Evolutionary conservation across 768 basidiomycete genomes (phyloP).

Genomic region (Pleurotus platypus): DNA sequence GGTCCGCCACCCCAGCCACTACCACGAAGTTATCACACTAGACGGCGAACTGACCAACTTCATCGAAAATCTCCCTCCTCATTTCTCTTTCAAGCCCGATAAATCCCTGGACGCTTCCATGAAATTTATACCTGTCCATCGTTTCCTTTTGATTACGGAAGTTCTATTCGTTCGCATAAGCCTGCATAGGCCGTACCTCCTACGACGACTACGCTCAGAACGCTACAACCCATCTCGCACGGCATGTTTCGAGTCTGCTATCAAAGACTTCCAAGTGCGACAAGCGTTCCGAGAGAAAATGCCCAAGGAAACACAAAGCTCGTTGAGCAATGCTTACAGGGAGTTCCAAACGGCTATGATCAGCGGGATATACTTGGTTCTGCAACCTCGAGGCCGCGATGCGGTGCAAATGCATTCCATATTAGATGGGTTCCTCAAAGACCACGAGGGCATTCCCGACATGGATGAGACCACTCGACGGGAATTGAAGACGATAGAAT

Average conservation of each 20-base stretch:
- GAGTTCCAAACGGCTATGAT: conserved; percentile 92
- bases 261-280: conserved; percentile 81
- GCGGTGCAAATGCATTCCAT: conserved; percentile 74
- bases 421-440: conserved; percentile 72
- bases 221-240: conserved; percentile 76
- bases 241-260: conserved; percentile 90
- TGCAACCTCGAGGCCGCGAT: conserved; percentile 72
- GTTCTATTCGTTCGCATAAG: conserved; percentile 83
- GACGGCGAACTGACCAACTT: conserved; percentile 84
- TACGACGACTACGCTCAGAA: conserved; percentile 75
- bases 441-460: conserved; percentile 61
- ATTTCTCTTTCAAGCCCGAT: conserved; percentile 75
- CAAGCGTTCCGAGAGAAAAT: conserved; percentile 60
- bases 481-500: conserved; percentile 84
- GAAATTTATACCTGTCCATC: conserved; percentile 73
- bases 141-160: conserved; percentile 88
- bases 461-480: conserved; percentile 80
- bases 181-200: conserved; percentile 83
- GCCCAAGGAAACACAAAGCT: conserved; percentile 61
- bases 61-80: conserved; percentile 71
- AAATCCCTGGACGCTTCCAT: conserved; percentile 66
- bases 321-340: conserved; percentile 77
- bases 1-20: conserved; percentile 72
- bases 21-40: conserved; percentile 75
- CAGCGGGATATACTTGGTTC: conserved; percentile 79